Percentiles rank a stretch among this genome's conserved stretches.
phyloP scores from a whole-genome alignment of 1,284 basidiomycete species.

The Boletus mariae region DNA sequence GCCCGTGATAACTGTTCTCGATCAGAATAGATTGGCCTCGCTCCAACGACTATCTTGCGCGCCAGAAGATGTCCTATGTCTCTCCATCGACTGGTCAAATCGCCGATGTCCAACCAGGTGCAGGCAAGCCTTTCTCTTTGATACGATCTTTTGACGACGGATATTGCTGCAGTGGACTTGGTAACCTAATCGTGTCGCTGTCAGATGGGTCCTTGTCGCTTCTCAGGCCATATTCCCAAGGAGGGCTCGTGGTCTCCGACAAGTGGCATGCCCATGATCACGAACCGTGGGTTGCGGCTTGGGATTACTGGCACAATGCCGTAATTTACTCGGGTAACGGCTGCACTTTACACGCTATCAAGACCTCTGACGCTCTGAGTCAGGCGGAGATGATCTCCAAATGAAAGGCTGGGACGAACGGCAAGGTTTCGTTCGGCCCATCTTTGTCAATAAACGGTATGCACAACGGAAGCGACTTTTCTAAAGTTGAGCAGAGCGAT shows the following conservation, averaged over 20 bases:
- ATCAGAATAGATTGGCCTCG: slow-evolving; percentile 44
- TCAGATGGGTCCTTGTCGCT: slow-evolving; percentile 74
- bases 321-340: slow-evolving; percentile 78
- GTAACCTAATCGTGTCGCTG: slow-evolving; percentile 72
- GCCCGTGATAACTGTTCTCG: slow-evolving; percentile 2
- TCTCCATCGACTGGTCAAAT: slow-evolving; percentile 88
- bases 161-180: slow-evolving; percentile 38
- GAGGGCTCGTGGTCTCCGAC: slow-evolving; percentile 43
- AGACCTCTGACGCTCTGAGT: slow-evolving; percentile 2
- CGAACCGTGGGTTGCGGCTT: slow-evolving; percentile 93
- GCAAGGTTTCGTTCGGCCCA: slow-evolving; percentile 57
- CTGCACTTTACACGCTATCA: neutral
- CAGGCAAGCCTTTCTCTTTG: slow-evolving; percentile 8
- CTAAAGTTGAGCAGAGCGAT: slow-evolving; percentile 1
- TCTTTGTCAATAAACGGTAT: slow-evolving; percentile 73
- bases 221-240: slow-evolving; percentile 44
- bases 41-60: slow-evolving; percentile 56
- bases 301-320: slow-evolving; percentile 80
- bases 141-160: neutral
- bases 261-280: slow-evolving; percentile 89
- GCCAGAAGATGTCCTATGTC: slow-evolving; percentile 60
- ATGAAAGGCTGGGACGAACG: slow-evolving; percentile 92
- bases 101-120: slow-evolving; percentile 41
- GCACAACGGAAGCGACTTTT: slow-evolving; percentile 9
- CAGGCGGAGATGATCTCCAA: slow-evolving; percentile 91